Base-by-base conservation (phyloP, 257 asterid species). In the Asclepias syriaca region DNA sequence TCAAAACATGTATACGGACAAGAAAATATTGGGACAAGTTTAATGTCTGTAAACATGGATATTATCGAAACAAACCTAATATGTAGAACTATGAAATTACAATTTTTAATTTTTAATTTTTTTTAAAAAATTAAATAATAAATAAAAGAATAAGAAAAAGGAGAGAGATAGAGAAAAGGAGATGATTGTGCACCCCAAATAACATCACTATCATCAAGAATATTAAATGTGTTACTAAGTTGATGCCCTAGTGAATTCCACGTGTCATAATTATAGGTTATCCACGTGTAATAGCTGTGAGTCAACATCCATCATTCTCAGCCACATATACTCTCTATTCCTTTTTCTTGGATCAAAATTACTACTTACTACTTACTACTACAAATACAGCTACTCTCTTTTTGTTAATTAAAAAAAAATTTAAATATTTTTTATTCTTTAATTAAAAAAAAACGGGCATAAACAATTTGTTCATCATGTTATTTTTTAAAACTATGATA, bases 291-390 rank as follows among this genome's bases (percentile, higher is more conserved):
- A 22, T 22, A 19, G 15, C 6, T 64, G 18, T 29, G 46, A 56
- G 66, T 72, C 79, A 37, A 45, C 65, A 59, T 77, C 78, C 80
- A 27, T 45, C 71, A 55, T 56, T 75, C 69, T 63, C 66, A 67
- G 63, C 85, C 87, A 85, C 85, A 82, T 64, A 64, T 1, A 8
- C 34, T 0, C 2, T 43, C 10, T 54, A 4, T 8, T 2, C 11
- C 34, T 24, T 22, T 57, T 29, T 29, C 34, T 29, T 29, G 34
- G 34, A 29, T 29, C 34, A 29, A 29, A 34, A 34, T 34, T 34
- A 34, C 39, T 34, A 34, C 39, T 34, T 34, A 34, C 39, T 34
- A 34, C 39, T 34, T 34, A 34, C 39, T 34, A 34, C 39, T 34
- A 2, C 5, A 34, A 34, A 34, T 34, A 29, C 39, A 34, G 39